Evolutionary conservation across 257 asterid species (phyloP).

Genomic region (Perilla frutescens): DNA sequence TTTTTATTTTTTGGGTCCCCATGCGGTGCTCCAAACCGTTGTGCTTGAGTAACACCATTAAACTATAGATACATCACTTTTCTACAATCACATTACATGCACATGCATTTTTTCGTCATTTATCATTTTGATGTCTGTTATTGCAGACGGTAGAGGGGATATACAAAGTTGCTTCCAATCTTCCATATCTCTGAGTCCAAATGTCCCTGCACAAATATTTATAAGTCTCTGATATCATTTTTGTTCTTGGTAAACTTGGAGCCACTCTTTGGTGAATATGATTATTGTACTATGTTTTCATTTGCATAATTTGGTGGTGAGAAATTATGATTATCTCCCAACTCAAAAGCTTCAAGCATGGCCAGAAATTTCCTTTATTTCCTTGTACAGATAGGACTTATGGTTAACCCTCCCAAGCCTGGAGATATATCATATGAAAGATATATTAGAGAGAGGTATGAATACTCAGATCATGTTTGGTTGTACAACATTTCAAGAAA

Average conservation of each 20-base stretch:
- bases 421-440: slow-evolving; percentile 88
- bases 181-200: slow-evolving; percentile 92
- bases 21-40: slow-evolving; percentile 1
- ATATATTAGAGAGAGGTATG: slow-evolving; percentile 77
- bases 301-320: no score
- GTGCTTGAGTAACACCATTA: not conserved
- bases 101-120: no score
- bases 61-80: not conserved
- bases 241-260: not conserved
- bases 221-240: slow-evolving; percentile 49
- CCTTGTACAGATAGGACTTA: slow-evolving; percentile 77
- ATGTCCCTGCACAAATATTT: slow-evolving; percentile 91
- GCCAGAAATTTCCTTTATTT: no score
- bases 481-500: no score
- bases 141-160: slow-evolving; percentile 91
- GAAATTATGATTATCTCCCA: no score
- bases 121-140: not conserved
- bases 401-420: slow-evolving; percentile 86
- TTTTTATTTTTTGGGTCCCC: not conserved
- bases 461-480: not conserved
- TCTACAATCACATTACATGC: not conserved
- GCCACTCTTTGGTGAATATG: not conserved
- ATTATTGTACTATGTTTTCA: no score
- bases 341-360: no score
- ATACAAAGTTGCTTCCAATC: slow-evolving; percentile 91